phyloP scores from a whole-genome alignment of 2,329 filamentous ascomycete genomes.

The Pseudogymnoascus sp. region DNA sequence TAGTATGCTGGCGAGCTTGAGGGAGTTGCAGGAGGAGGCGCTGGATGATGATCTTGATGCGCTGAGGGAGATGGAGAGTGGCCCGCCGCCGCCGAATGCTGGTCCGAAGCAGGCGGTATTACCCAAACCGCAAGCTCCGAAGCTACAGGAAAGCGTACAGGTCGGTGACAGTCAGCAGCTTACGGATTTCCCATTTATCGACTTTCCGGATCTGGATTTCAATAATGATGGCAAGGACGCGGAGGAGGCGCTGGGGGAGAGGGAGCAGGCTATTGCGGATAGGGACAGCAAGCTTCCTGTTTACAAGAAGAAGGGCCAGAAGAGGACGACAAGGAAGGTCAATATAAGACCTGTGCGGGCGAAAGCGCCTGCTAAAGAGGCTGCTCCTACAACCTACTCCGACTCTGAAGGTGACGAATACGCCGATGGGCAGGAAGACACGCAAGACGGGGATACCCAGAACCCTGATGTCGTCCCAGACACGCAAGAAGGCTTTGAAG shows the following conservation, averaged over 20 bases:
- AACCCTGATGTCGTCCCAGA: constrained; percentile 16
- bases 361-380: constrained; percentile 37
- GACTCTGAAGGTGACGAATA: constrained; percentile 28
- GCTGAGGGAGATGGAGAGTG: constrained; percentile 58
- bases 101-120: constrained; percentile 18
- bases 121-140: background rate
- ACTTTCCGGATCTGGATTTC: constrained; percentile 24
- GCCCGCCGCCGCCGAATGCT: constrained; percentile 19
- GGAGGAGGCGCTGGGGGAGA: constrained; percentile 44
- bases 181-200: constrained; percentile 54
- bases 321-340: constrained; percentile 62
- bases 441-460: constrained; percentile 28
- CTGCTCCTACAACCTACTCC: constrained; percentile 24
- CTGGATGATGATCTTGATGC: constrained; percentile 68
- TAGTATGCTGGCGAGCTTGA: constrained; percentile 62
- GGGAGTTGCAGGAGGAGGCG: constrained; percentile 60
- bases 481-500: constrained; percentile 11
- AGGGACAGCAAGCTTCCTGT: constrained; percentile 50
- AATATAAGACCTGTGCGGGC: constrained; percentile 52
- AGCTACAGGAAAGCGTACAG: constrained; percentile 31
- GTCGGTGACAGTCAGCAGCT: constrained; percentile 37
- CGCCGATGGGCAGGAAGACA: constrained; percentile 33
- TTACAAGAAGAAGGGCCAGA: constrained; percentile 79
- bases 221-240: constrained; percentile 32
- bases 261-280: constrained; percentile 31